These are phyloP conservation scores for Vitis amurensis DNA, from an alignment of 164 flowering plant species.

Conservation along the genomic window DNA sequence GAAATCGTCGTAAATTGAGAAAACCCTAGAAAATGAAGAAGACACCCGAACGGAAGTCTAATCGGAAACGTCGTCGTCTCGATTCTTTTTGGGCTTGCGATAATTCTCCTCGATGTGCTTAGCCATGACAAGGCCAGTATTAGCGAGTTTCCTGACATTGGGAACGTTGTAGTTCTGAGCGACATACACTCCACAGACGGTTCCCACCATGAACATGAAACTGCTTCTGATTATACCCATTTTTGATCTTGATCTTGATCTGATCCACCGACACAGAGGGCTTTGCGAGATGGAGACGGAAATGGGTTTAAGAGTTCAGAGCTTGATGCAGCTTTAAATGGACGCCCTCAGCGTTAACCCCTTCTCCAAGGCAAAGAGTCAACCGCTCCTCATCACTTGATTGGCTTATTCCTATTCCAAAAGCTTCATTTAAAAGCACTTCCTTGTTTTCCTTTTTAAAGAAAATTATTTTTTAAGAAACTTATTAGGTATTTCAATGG, in stretches of 20 bases:
- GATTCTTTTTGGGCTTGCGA: constrained; percentile 27
- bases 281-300: no score
- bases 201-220: constrained; percentile 25
- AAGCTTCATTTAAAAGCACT: no score
- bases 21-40: no score
- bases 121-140: constrained; percentile 24
- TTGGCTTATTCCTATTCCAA: no score
- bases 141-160: constrained; percentile 36
- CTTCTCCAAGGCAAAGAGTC: not conserved
- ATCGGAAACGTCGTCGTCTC: not conserved
- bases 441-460: no score
- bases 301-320: no score
- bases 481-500: no score
- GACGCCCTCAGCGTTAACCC: constrained; percentile 1
- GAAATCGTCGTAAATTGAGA: no score
- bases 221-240: constrained; percentile 29
- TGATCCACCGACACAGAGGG: no score
- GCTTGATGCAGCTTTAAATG: not conserved
- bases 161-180: constrained; percentile 44
- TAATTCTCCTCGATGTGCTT: constrained; percentile 42
- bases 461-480: no score
- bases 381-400: not conserved
- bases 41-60: not conserved
- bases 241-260: not conserved
- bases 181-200: constrained; percentile 22